Base-by-base conservation (phyloP, 2,329 filamentous ascomycete species). In the Phaeosphaeria sp. region DNA sequence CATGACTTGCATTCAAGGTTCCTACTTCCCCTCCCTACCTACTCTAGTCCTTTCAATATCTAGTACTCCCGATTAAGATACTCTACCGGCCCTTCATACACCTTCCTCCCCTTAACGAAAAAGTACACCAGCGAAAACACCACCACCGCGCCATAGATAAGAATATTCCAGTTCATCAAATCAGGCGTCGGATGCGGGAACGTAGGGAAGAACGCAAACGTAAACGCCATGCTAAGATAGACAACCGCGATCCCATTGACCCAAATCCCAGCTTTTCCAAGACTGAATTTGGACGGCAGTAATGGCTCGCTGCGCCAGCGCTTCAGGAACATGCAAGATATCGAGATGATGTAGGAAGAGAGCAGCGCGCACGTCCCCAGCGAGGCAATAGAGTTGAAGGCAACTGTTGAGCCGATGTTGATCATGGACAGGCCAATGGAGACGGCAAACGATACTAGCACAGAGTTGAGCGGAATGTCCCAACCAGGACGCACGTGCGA, bases 81-180 rank as follows among this genome's bases (percentile, higher is more conserved):
- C 51, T 68, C 66, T 1, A 75, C 72, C 11, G 74, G 74, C 1
- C 74, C 73, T 15, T 67, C 63, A 61, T 83, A 84, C 22, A 74
- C 66, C 42, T 79, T 72, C 25, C 74, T 71, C 2, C 80, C 82
- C 43, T 70, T 64, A 3, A 77, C 15, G n/a, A 70, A 62, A 57
- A 82, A 84, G 59, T 79, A 83, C 0, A 74, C 53, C 3, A 80
- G 71, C 2, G 80, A 78, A 30, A 82, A 78, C 6, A 76, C 63
- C 17, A 83, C 69, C 20, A 82, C 72, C 5, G 74, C 74, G n/a
- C 77, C 75, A 54, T 81, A 83, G 65, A 84, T 81, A 1, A 75
- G 66, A 43, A 79, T 72, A 39, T 77, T 78, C 80, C 81, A 84
- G 59, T 84, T 84, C 80, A 84, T 82, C 5, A 75, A 75, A 30